phyloP scores from a whole-genome alignment of 1,284 basidiomycete genomes.

The Tilletia indica region DNA sequence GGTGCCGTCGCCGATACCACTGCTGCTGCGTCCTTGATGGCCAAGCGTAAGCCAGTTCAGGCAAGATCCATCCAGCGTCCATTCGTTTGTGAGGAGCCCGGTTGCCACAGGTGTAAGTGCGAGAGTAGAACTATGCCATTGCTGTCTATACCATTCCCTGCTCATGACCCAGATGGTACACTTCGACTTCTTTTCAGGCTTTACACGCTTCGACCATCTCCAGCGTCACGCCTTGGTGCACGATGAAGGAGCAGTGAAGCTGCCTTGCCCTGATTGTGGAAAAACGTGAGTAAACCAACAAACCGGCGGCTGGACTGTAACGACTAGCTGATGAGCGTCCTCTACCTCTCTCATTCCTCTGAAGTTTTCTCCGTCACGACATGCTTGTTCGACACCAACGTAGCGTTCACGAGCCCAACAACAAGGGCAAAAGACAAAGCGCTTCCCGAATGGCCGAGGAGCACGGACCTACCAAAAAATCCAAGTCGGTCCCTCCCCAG shows the following conservation, averaged over 20 bases:
- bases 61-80: not conserved
- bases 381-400: conserved; percentile 41
- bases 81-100: conserved; percentile 1
- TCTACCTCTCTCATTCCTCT: too few species aligned
- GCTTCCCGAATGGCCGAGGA: conserved; percentile 10
- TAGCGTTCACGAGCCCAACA: conserved; percentile 27
- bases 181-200: not conserved
- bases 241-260: conserved; percentile 31
- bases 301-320: too few species aligned
- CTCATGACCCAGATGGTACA: too few species aligned
- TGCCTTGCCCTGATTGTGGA: conserved; percentile 42
- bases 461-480: not conserved
- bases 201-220: conserved; percentile 38
- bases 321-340: too few species aligned
- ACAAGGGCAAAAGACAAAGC: conserved; percentile 20
- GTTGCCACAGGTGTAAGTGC: conserved; percentile 6
- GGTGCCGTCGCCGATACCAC: too few species aligned
- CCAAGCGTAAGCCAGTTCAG: not conserved
- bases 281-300: conserved; percentile 31
- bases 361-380: conserved; percentile 40
- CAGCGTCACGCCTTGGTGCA: conserved; percentile 45
- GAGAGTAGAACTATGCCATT: not conserved
- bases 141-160: not conserved
- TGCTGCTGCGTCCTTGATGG: not conserved
- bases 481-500: conserved; percentile 1